Evolutionary conservation across 2,329 filamentous ascomycete genomes (phyloP), one percentile per base, ranked within the genome.

Genomic region (Aspergillus costaricaensis): DNA sequence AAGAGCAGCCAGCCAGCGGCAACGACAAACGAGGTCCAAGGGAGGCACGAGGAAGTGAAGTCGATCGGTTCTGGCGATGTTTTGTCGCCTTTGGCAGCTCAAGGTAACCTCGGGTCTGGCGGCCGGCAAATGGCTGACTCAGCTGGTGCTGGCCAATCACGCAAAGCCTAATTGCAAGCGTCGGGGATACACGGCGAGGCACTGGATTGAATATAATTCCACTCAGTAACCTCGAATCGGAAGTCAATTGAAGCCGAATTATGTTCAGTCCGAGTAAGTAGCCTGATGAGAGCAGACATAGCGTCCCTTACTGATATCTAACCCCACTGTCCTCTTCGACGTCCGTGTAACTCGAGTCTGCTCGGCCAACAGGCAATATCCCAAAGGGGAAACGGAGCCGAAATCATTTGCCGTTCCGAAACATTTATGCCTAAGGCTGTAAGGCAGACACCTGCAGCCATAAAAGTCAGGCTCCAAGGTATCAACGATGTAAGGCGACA

Each of bases 161-260:
- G 38, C 19, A 6, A 5, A 47, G 59, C 52, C 64, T 75, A 74
- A 74, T 74, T 74, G 69, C 69, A 74, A 76, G 71, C 69, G 67
- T 76, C 74, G 74, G 74, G 72, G 70, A 70, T 67, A 74, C 70
- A 76, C 73, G 73, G 73, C 70, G 62, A 63, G 44, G 53, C 51
- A 17, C 38, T 57, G 38, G 25, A 38, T 51, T 53, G 44, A 63
- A 63, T 60, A 61, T 61, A 59, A 57, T 63, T 55, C 60, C 60
- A 21, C 49, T 36, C 47, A 19, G 15, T 27, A 15, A 50, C 47
- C 47, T 12, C 5, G 1, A 14, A 30, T n/a, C 7, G 25, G 23
- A 30, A 30, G 14, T 19, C 14, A 25, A 49, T 9, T n/a, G 14
- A 17, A 36, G 32, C 5, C 12, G 5, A 36, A 5, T 36, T 15